Conservation (phyloP, 768 basidiomycete species). For the Kwoniella heveanensis region DNA sequence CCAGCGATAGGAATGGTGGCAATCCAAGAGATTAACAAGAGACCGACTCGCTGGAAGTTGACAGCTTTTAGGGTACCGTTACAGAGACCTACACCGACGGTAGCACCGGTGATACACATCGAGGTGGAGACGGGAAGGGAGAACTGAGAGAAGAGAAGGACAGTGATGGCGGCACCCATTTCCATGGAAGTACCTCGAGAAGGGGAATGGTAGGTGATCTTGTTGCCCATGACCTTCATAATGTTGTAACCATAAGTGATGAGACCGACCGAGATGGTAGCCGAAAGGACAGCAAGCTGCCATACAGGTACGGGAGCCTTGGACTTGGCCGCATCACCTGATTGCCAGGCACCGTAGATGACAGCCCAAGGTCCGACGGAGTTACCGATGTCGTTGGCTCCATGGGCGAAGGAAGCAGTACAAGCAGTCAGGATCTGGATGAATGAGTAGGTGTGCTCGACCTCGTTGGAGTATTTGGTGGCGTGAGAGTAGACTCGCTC, state of each 20-base stretch:
- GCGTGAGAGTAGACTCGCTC: conserved; percentile 53
- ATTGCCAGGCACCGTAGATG: conserved; percentile 57
- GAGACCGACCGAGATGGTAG: conserved; percentile 45
- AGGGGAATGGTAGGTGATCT: conserved; percentile 58
- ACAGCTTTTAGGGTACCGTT: conserved; percentile 40
- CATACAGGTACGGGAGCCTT: conserved; percentile 56
- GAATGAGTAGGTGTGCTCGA: conserved; percentile 58
- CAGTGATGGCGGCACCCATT: conserved; percentile 59
- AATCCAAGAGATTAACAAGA: conserved; percentile 35
- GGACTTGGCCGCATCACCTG: conserved; percentile 40
- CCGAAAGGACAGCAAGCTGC: conserved; percentile 56
- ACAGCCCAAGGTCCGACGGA: conserved; percentile 57
- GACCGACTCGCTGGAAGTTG: conserved; percentile 41
- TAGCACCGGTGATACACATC: conserved; percentile 52
- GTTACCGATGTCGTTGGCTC: conserved; percentile 58
- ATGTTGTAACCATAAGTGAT: conserved; percentile 57
- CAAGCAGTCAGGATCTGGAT: conserved; percentile 59
- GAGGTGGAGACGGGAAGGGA: conserved; percentile 50
- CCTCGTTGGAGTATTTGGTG: conserved; percentile 57
- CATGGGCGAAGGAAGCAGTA: conserved; percentile 59
- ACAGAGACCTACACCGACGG: conserved; percentile 43
- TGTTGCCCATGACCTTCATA: conserved; percentile 58
- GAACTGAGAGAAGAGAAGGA: conserved; percentile 58
- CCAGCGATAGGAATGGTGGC: conserved; percentile 43
- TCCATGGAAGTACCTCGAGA: conserved; percentile 60